Conservation (phyloP, 2,329 filamentous ascomycete genomes). For the Xylaria sp. region DNA sequence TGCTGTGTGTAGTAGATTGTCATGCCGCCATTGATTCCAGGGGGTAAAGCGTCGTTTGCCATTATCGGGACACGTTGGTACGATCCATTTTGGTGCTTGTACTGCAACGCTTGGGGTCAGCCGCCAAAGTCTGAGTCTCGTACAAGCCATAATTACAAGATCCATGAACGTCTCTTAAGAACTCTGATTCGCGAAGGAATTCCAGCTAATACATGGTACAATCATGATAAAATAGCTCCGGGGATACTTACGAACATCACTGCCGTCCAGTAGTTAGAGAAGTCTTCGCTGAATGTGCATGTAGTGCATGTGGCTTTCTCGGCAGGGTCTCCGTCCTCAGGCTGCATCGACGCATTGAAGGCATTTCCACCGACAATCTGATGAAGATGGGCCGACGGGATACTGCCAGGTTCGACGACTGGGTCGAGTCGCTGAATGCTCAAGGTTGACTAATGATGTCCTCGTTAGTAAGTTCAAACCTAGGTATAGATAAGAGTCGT, state of each 20-base stretch:
- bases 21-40: constrained; percentile 41
- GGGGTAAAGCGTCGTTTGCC: constrained; percentile 38
- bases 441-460: constrained; percentile 25
- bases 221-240: not conserved
- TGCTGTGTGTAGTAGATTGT: constrained; percentile 43
- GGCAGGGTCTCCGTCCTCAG: constrained; percentile 34
- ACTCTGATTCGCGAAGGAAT: too few relatives aligned
- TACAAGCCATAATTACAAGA: too few relatives aligned
- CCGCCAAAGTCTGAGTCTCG: not conserved
- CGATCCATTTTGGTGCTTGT: constrained; percentile 40
- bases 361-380: constrained; percentile 42
- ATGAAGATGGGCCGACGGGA: constrained; percentile 40
- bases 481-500: not conserved
- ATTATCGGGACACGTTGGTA: constrained; percentile 42
- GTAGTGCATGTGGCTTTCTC: constrained; percentile 39
- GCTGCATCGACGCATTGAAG: constrained; percentile 41
- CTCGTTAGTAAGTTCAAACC: not conserved
- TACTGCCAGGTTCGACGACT: constrained; percentile 38
- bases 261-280: constrained; percentile 42
- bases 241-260: constrained; percentile 20
- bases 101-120: constrained; percentile 12
- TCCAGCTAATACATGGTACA: too few relatives aligned
- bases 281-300: constrained; percentile 41
- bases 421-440: constrained; percentile 41
- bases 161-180: too few relatives aligned